Percentiles rank a stretch among this genome's conserved stretches.
Evolutionary conservation across 805 yeast species (phyloP).

Genomic region (Kluyveromyces starmeri): DNA sequence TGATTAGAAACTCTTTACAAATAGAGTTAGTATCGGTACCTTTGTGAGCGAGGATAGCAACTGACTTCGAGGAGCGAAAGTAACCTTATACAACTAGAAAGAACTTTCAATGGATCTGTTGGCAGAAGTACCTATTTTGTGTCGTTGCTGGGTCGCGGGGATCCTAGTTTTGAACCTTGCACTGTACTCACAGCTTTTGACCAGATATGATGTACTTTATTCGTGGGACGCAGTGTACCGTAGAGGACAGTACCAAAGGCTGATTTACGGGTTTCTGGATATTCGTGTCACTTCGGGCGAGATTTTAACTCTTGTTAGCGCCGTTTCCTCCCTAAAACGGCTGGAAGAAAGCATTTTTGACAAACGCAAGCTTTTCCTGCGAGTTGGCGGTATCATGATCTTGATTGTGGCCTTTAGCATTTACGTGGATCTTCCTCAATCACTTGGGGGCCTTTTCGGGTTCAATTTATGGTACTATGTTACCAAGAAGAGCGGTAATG

Average conservation of each 20-base stretch:
- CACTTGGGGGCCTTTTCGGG: neutral
- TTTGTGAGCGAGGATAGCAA: no score
- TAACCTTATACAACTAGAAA: no score
- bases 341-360: conserved; percentile 1
- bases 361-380: neutral
- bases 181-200: conserved; percentile 27
- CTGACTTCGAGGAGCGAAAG: no score
- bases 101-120: conserved; percentile 4
- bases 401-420: neutral
- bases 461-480: conserved; percentile 1
- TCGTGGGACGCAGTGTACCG: conserved; percentile 32
- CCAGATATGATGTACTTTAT: conserved; percentile 27
- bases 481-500: conserved; percentile 1
- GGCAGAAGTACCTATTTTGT: conserved; percentile 31
- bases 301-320: neutral
- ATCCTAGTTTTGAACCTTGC: conserved; percentile 28
- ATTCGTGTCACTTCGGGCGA: conserved; percentile 24
- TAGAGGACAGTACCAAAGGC: conserved; percentile 31
- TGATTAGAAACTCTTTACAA: no score
- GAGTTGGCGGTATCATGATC: neutral
- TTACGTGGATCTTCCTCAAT: neutral
- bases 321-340: neutral
- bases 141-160: conserved; percentile 32
- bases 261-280: conserved; percentile 33
- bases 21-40: no score